A percentile compares a stretch with the other conserved stretches of the same genome.
These are phyloP conservation scores for Guyanaporus albipodus DNA, from an alignment of 768 basidiomycete species.

Conservation along the genomic window DNA sequence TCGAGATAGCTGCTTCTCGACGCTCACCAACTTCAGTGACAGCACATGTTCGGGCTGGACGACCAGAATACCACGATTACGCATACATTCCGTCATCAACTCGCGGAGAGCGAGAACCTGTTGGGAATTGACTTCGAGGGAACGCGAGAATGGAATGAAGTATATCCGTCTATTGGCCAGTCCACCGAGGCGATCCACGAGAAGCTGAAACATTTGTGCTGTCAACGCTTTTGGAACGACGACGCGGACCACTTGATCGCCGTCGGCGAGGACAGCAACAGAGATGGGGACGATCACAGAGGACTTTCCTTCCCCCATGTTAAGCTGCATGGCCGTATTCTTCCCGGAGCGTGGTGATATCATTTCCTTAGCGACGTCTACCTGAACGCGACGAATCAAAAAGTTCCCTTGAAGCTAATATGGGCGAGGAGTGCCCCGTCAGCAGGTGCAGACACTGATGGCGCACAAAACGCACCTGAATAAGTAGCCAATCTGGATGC, in stretches of 20 bases:
- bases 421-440: background rate
- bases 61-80: conserved; percentile 40
- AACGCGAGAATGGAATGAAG: conserved; percentile 48
- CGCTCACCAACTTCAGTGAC: conserved; percentile 45
- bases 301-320: conserved; percentile 59
- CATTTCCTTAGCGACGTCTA: conserved; percentile 43
- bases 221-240: conserved; percentile 47
- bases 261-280: conserved; percentile 39
- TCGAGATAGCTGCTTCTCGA: conserved; percentile 32
- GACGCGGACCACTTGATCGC: conserved; percentile 42
- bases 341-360: conserved; percentile 33
- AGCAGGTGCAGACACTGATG: background rate
- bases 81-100: conserved; percentile 39
- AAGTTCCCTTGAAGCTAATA: conserved; percentile 45
- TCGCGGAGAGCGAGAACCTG: conserved; percentile 24
- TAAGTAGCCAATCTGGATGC: conserved; percentile 41
- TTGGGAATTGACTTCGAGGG: conserved; percentile 19
- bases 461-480: conserved; percentile 34
- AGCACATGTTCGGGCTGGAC: conserved; percentile 53
- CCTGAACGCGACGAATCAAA: conserved; percentile 41
- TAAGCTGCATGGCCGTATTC: conserved; percentile 47
- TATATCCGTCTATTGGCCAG: conserved; percentile 46
- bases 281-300: conserved; percentile 47
- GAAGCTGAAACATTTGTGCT: conserved; percentile 46
- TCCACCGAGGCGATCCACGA: conserved; percentile 41